phyloP scores from a whole-genome alignment of 805 yeast species.

The Candida hungchunana region DNA sequence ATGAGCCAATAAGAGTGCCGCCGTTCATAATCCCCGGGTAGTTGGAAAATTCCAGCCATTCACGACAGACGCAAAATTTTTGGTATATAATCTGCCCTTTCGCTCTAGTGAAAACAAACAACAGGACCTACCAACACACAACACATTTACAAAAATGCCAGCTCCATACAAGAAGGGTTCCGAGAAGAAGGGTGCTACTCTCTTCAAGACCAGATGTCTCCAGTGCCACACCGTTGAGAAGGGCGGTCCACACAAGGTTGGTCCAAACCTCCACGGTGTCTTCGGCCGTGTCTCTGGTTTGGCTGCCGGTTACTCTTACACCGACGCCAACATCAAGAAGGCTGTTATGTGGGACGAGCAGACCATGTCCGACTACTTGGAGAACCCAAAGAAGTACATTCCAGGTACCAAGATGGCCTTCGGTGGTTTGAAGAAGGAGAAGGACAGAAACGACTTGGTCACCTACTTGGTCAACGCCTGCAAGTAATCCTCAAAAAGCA shows the following conservation, averaged over 20 bases:
- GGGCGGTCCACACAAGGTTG: slow-evolving; percentile 98
- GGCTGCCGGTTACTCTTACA: slow-evolving; percentile 91
- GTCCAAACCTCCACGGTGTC: slow-evolving; percentile 96
- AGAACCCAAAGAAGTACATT: slow-evolving; percentile 99
- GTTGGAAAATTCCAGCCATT: slow-evolving; percentile 17
- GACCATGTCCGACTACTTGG: slow-evolving; percentile 90
- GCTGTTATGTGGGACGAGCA: slow-evolving; percentile 86
- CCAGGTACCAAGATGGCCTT: slow-evolving; percentile 99
- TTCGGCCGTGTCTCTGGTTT: slow-evolving; percentile 89
- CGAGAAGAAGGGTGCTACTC: slow-evolving; percentile 93
- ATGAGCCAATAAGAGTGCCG: slow-evolving; percentile 23
- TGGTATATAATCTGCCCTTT: slow-evolving; percentile 2
- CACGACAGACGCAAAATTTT: slow-evolving; percentile 13
- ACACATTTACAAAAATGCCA: slow-evolving; percentile 22
- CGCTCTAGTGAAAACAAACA: too few species aligned
- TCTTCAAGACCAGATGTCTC: slow-evolving; percentile 97
- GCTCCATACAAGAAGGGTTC: slow-evolving; percentile 45
- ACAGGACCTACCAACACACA: neutral
- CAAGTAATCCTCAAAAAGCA: too few species aligned
- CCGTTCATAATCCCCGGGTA: slow-evolving; percentile 25
- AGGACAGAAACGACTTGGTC: slow-evolving; percentile 96
- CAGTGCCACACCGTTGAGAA: slow-evolving; percentile 97
- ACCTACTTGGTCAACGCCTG: slow-evolving; percentile 67
- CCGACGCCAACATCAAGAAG: slow-evolving; percentile 97
- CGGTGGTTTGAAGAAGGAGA: slow-evolving; percentile 98